Evolutionary conservation across 805 yeast species (phyloP), one percentile per base, ranked within the genome.

Genomic region (Saccharomyces eubayanus): DNA sequence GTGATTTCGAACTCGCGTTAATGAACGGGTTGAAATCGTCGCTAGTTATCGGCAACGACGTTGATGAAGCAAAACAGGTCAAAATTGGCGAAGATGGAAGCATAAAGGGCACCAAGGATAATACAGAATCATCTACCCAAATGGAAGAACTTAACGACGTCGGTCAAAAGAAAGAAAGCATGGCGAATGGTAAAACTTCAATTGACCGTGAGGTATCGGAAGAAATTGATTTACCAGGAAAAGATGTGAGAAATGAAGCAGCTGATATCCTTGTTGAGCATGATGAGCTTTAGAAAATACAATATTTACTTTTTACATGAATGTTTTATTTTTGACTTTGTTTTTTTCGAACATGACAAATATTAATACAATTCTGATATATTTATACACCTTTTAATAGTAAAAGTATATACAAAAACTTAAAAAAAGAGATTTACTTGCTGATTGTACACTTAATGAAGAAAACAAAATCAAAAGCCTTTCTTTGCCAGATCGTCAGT

Each of bases 401-500:
- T 8, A 36, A 16, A 16, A 9, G 4, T 36, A 6, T 2, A 12
- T 6, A n/a, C 21, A 36, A 36, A 36, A 36, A 36, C 43, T 8
- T 36, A 36, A 36, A 36, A 36, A 16, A 36, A 36, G 9, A 12
- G 5, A 14, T 3, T 6, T 36, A 36, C 8, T 8, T 16, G 8
- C 10, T 6, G 10, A 36, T 8, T n/a, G 10, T 36, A 24, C 2
- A 16, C 24, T 10, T 36, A 8, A 9, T 5, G 16, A 36, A 5
- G 24, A 11, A 36, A 36, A 6, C 5, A 6, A 6, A 5, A 6
- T 36, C 53, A 87, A 51, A 80, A 77, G 1, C 89, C 91, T 52
- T 74, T 72, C 47, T 72, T 70, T 11, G 86, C 83, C 51, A 88
- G 67, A 53, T 77, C 76, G 57, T 86, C 84, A 20, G 86, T 83